Evolutionary conservation across 2,329 filamentous ascomycete species (phyloP).

Genomic region (Calonectria henricotiae): DNA sequence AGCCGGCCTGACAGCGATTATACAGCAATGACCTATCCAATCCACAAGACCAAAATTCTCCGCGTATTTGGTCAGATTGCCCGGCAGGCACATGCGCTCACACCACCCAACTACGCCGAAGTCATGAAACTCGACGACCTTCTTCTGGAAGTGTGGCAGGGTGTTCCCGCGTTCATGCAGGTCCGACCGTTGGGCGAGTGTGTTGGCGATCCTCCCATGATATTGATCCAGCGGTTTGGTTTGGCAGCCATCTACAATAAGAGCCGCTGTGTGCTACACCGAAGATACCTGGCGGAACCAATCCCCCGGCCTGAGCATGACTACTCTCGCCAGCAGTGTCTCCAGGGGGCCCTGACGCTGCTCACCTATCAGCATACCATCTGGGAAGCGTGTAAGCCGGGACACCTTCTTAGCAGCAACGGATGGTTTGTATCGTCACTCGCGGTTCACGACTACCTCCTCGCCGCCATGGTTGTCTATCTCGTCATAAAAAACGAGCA

Average conservation of each 20-base stretch:
- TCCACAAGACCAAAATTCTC: constrained; percentile 67
- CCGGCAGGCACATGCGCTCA: constrained; percentile 66
- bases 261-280: constrained; percentile 70
- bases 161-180: constrained; percentile 67
- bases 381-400: constrained; percentile 68
- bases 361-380: constrained; percentile 66
- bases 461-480: constrained; percentile 75
- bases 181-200: constrained; percentile 66
- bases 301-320: constrained; percentile 63
- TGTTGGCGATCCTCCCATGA: constrained; percentile 64
- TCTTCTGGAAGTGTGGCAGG: constrained; percentile 64
- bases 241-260: constrained; percentile 71
- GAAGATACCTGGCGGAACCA: constrained; percentile 67
- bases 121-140: constrained; percentile 66
- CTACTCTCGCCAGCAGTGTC: constrained; percentile 68
- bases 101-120: constrained; percentile 65
- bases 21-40: constrained; percentile 72
- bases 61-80: constrained; percentile 68
- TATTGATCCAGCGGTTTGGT: constrained; percentile 70
- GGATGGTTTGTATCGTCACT: constrained; percentile 74
- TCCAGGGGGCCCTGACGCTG: constrained; percentile 67
- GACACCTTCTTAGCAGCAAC: constrained; percentile 68
- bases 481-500: constrained; percentile 65
- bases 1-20: constrained; percentile 72
- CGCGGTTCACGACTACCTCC: constrained; percentile 74